Evolutionary conservation across 805 yeast genomes (phyloP).

Genomic region (Starmera amethionina): DNA sequence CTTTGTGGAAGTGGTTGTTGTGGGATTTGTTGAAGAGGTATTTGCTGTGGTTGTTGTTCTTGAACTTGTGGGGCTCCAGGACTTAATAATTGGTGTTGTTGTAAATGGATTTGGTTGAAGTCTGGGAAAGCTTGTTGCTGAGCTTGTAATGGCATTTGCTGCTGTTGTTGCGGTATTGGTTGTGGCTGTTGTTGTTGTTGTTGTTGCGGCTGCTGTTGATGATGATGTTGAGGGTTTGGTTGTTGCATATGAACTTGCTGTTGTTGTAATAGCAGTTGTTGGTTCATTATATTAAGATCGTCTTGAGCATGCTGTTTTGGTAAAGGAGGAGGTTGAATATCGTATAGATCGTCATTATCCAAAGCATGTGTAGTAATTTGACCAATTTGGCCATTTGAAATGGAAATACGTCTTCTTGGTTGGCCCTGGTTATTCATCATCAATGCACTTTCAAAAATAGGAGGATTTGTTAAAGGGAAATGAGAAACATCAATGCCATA

Average conservation of each 20-base stretch:
- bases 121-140: neutral
- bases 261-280: conserved; percentile 2
- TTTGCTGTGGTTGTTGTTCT: neutral
- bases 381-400: conserved; percentile 79
- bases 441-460: conserved; percentile 34
- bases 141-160: neutral
- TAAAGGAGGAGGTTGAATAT: conserved; percentile 24
- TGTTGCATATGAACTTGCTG: neutral
- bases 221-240: conserved; percentile 3
- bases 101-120: neutral
- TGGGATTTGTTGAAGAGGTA: conserved; percentile 6
- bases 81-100: neutral
- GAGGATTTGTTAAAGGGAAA: conserved; percentile 35
- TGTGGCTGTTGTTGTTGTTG: conserved; percentile 4
- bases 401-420: conserved; percentile 60
- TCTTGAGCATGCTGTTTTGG: conserved; percentile 6
- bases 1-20: neutral
- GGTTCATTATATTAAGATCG: conserved; percentile 1
- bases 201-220: conserved; percentile 4
- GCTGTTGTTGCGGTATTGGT: neutral
- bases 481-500: conserved; percentile 34
- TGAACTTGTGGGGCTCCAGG: neutral
- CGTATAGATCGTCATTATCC: conserved; percentile 27
- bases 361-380: conserved; percentile 42
- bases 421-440: conserved; percentile 23